Evolutionary conservation across 2,329 filamentous ascomycete genomes (phyloP).

Genomic region (Ceratocystiopsis sp.): DNA sequence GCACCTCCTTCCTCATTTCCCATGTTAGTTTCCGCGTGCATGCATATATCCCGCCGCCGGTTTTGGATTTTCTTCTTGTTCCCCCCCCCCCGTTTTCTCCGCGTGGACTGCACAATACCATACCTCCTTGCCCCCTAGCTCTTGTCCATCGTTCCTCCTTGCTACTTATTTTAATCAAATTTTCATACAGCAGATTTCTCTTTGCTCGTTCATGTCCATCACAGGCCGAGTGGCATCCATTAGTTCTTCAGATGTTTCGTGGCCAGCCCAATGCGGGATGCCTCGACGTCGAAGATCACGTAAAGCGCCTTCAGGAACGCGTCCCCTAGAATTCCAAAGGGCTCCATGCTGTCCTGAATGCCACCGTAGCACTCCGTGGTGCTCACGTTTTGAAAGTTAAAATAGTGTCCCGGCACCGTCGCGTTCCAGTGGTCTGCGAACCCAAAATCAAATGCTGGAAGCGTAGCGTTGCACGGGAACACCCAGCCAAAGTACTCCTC

Average conservation of each 20-base stretch:
- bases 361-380: constrained; percentile 54
- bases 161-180: no score
- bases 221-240: not conserved
- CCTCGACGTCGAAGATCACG: constrained; percentile 48
- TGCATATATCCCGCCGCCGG: no score
- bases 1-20: no score
- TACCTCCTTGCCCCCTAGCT: not conserved
- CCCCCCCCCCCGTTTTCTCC: no score
- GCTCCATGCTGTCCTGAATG: constrained; percentile 40
- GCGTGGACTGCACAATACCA: no score
- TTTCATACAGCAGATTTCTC: not conserved
- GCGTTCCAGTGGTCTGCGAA: constrained; percentile 27
- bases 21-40: no score
- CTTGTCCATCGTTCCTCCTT: not conserved
- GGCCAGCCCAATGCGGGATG: constrained; percentile 28
- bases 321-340: constrained; percentile 56
- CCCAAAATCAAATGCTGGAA: constrained; percentile 35
- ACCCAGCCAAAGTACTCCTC: constrained; percentile 28
- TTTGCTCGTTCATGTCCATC: no score
- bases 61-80: no score
- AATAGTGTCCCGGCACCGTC: constrained; percentile 30
- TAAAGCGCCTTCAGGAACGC: constrained; percentile 65
- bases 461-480: constrained; percentile 30
- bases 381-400: constrained; percentile 31
- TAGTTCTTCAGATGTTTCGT: constrained; percentile 21